These are phyloP conservation scores for Lentinula aciculospora DNA, from an alignment of 768 basidiomycete genomes.

Conservation along the genomic window DNA sequence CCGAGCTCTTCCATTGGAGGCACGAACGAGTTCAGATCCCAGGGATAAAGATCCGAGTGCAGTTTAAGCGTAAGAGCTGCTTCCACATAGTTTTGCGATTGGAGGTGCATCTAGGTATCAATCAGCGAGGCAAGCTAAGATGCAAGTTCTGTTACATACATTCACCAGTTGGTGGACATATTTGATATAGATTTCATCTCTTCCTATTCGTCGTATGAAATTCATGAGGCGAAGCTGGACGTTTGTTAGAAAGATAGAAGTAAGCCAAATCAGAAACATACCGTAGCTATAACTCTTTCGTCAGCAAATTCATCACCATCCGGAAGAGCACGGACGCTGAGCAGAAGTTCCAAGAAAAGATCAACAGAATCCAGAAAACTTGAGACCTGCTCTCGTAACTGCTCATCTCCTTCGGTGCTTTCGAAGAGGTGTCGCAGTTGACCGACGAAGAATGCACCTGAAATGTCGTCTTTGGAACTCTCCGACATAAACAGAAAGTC, in stretches of 20 bases:
- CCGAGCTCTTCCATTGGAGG: slow-evolving; percentile 87
- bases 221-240: slow-evolving; percentile 84
- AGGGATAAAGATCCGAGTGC: slow-evolving; percentile 90
- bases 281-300: slow-evolving; percentile 90
- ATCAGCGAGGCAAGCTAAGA: background rate
- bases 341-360: slow-evolving; percentile 84
- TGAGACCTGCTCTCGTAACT: slow-evolving; percentile 71
- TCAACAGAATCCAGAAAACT: slow-evolving; percentile 87
- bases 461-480: slow-evolving; percentile 86
- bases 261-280: slow-evolving; percentile 21
- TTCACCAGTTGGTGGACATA: slow-evolving; percentile 94
- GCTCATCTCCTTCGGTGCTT: slow-evolving; percentile 72
- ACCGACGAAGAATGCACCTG: slow-evolving; percentile 87
- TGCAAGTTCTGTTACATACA: slow-evolving; percentile 36
- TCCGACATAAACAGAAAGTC: slow-evolving; percentile 93
- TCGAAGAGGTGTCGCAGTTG: slow-evolving; percentile 91
- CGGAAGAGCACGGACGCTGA: slow-evolving; percentile 83
- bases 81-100: slow-evolving; percentile 87
- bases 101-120: slow-evolving; percentile 66
- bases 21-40: slow-evolving; percentile 79
- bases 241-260: slow-evolving; percentile 8
- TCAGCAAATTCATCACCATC: slow-evolving; percentile 93
- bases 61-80: slow-evolving; percentile 91
- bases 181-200: slow-evolving; percentile 93
- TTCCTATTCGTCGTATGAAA: slow-evolving; percentile 86